These are phyloP conservation scores for Fusarium fujikuroi DNA, from an alignment of 2,329 filamentous ascomycete species.

Conservation along the genomic window DNA sequence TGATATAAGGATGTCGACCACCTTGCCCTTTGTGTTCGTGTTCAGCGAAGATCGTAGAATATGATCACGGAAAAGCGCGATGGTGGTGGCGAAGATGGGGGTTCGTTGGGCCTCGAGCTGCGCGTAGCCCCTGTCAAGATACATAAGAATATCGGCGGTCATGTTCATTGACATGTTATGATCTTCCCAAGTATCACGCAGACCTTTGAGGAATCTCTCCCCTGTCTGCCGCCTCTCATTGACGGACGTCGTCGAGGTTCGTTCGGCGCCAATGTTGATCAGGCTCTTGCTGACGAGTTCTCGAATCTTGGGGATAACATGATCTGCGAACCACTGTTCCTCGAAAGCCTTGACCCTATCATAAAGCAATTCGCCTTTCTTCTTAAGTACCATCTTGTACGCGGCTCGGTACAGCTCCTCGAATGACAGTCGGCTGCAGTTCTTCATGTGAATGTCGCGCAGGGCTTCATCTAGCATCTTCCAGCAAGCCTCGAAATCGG, in stretches of 20 bases:
- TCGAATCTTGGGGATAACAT: conserved; percentile 78
- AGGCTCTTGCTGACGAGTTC: conserved; percentile 77
- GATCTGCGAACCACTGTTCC: conserved; percentile 78
- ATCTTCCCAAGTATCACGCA: conserved; percentile 85
- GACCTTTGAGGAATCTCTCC: conserved; percentile 80
- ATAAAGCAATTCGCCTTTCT: conserved; percentile 85
- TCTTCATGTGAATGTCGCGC: conserved; percentile 89
- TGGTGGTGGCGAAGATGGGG: conserved; percentile 84
- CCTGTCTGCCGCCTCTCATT: conserved; percentile 84
- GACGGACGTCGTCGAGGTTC: conserved; percentile 68
- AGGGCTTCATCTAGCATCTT: conserved; percentile 79
- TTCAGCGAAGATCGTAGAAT: conserved; percentile 74
- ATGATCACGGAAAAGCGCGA: conserved; percentile 88
- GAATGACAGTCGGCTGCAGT: conserved; percentile 89
- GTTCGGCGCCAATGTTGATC: conserved; percentile 67
- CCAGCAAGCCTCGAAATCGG: conserved; percentile 92
- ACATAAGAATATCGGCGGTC: conserved; percentile 97
- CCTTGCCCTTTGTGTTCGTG: conserved; percentile 57
- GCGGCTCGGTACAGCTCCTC: conserved; percentile 94
- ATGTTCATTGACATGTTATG: conserved; percentile 96
- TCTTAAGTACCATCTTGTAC: conserved; percentile 92
- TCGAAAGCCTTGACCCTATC: conserved; percentile 83
- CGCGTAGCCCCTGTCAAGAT: conserved; percentile 89
- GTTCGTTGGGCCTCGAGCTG: conserved; percentile 72
- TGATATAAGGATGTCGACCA: conserved; percentile 80